A percentile compares a stretch with the other conserved stretches of the same genome.
Evolutionary conservation across 495 filamentous ascomycete species (phyloP).

Genomic region (Pseudomonodictys pantanalensis): DNA sequence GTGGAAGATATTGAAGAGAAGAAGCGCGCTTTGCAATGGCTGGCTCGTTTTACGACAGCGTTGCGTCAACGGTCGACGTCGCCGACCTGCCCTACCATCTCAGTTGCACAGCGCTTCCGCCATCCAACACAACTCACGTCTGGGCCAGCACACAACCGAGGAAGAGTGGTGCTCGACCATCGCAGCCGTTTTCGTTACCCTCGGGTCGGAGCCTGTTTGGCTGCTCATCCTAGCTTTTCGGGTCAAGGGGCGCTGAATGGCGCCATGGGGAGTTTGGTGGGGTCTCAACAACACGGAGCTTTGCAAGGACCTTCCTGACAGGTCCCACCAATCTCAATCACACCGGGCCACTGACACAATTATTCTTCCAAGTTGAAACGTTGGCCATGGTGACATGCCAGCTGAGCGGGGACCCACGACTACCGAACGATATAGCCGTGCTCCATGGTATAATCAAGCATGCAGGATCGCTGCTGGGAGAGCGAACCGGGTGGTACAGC

Average conservation of each 20-base stretch:
- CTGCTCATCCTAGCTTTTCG: conserved; percentile 6
- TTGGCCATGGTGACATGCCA: too few species aligned
- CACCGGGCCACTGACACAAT: too few species aligned
- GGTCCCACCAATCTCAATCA: conserved; percentile 2
- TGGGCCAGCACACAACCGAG: too few species aligned
- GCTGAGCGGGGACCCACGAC: too few species aligned
- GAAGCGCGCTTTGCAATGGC: too few species aligned
- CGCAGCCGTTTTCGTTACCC: conserved; percentile 29
- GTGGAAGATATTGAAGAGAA: too few species aligned
- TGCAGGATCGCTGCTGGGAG: too few species aligned
- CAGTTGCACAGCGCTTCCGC: too few species aligned
- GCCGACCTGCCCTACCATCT: conserved; percentile 7
- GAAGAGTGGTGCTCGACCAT: conserved; percentile 9
- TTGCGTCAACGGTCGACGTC: conserved; percentile 1
- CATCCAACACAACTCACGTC: too few species aligned
- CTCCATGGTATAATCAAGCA: too few species aligned
- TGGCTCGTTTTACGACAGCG: neutral
- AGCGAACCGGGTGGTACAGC: neutral
- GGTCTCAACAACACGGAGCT: conserved; percentile 5
- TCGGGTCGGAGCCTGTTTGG: conserved; percentile 8
- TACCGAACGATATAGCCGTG: too few species aligned
- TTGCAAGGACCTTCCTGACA: conserved; percentile 20
- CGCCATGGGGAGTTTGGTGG: conserved; percentile 20
- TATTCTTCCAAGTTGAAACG: too few species aligned
- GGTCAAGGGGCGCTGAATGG: conserved; percentile 9